Percentiles rank a stretch among this genome's conserved stretches.
These are phyloP conservation scores for Blastocystis sp. DNA, from an alignment of 352 stramenopile genomes.

Conservation along the genomic window DNA sequence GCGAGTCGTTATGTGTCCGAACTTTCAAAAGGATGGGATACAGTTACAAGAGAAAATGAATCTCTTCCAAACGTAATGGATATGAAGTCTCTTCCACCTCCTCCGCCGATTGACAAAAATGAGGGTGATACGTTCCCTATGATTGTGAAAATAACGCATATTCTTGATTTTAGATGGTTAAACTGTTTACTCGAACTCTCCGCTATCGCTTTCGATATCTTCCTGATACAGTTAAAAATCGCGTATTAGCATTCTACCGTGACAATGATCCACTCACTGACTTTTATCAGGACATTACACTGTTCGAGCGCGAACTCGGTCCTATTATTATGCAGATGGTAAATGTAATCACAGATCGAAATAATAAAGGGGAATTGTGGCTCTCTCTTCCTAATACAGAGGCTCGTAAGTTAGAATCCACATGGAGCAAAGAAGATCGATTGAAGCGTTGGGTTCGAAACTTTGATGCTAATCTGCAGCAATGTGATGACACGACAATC, in stretches of 20 bases:
- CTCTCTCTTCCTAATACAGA: not conserved
- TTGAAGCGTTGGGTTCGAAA: not conserved
- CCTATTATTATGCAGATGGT: constrained; percentile 47
- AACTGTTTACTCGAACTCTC: constrained; percentile 24
- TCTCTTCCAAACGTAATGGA: not conserved
- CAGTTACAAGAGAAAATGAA: not conserved
- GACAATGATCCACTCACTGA: not conserved
- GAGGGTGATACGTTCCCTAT: constrained; percentile 36
- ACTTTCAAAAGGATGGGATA: not conserved
- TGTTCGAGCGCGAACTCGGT: not conserved
- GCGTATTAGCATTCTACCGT: not conserved
- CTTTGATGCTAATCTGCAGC: constrained; percentile 11
- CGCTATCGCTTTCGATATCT: constrained; percentile 20
- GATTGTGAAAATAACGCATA: not conserved
- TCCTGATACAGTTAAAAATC: not conserved
- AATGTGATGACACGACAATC: constrained; percentile 7
- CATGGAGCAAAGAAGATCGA: constrained; percentile 12
- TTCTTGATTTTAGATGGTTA: not conserved
- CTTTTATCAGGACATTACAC: not conserved
- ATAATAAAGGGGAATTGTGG: not conserved
- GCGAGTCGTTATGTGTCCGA: not conserved
- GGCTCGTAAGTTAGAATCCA: not conserved
- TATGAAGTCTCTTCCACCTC: constrained; percentile 27
- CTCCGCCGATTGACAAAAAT: not conserved
- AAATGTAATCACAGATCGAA: not conserved